Percentiles rank a stretch among this genome's conserved stretches.
phyloP scores from a whole-genome alignment of 129 eudicot genomes.

The Centaurea solstitialis region DNA sequence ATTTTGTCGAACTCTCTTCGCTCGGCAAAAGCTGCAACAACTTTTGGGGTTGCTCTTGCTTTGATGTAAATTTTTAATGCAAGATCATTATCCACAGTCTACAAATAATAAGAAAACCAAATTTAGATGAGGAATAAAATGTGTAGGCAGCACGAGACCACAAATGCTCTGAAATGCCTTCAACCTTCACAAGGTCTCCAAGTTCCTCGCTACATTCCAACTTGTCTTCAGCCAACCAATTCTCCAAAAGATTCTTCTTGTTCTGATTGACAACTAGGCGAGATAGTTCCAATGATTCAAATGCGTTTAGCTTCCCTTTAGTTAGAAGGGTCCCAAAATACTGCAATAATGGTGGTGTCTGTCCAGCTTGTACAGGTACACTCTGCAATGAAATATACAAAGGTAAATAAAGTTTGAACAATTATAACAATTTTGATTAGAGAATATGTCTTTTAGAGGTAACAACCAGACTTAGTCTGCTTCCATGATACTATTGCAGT shows the following conservation, averaged over 20 bases:
- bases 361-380: constrained; percentile 91
- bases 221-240: constrained; percentile 86
- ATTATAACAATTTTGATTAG: neutral
- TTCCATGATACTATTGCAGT: neutral
- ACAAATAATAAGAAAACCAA: constrained; percentile 6
- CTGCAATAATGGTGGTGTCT: constrained; percentile 75
- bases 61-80: constrained; percentile 78
- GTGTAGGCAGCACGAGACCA: neutral
- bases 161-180: neutral
- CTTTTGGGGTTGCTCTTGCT: constrained; percentile 97
- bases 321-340: constrained; percentile 78
- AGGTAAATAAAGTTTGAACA: neutral
- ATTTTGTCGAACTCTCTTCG: constrained; percentile 94
- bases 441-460: neutral
- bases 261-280: constrained; percentile 82
- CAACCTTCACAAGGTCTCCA: constrained; percentile 74
- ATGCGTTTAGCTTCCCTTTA: constrained; percentile 73
- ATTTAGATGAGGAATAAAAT: neutral
- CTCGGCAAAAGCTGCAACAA: constrained; percentile 98
- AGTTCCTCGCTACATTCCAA: constrained; percentile 84
- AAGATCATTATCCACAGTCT: constrained; percentile 95
- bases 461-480: neutral
- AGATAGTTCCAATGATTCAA: constrained; percentile 75
- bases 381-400: constrained; percentile 43
- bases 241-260: constrained; percentile 75